Percentiles rank a stretch among this genome's conserved stretches.
phyloP scores from a whole-genome alignment of 139 green algal genomes.

The Zygnema cylindricum region DNA sequence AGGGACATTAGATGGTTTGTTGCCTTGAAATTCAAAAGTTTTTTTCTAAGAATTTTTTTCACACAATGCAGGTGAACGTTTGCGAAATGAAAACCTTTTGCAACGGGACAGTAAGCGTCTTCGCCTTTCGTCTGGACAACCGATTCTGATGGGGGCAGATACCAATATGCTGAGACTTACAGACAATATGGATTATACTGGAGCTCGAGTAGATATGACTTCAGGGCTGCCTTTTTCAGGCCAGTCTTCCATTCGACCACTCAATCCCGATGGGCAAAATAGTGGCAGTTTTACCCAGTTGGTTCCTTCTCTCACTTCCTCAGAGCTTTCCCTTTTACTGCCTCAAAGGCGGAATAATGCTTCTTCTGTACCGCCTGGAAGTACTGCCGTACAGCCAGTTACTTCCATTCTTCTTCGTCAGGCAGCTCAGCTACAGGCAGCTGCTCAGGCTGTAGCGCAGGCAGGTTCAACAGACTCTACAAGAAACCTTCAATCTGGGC shows the following conservation, averaged over 20 bases:
- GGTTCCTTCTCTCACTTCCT: background rate
- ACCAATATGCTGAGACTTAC: background rate
- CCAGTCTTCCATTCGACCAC: background rate
- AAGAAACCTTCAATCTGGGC: background rate
- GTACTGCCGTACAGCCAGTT: background rate
- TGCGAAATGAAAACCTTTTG: no score
- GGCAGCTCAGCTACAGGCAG: conserved; percentile 9
- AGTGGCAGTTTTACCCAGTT: background rate
- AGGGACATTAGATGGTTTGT: no score
- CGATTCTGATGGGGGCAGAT: background rate
- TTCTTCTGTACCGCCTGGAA: background rate
- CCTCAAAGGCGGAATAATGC: no score
- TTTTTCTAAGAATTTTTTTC: no score
- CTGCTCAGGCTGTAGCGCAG: conserved; percentile 2
- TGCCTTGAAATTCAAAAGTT: no score
- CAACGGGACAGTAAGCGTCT: background rate
- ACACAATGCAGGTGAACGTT: no score
- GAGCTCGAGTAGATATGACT: background rate
- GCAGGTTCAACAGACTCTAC: background rate
- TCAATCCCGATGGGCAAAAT: background rate
- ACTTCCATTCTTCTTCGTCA: conserved; percentile 13
- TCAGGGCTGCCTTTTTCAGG: background rate
- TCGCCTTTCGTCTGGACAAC: background rate
- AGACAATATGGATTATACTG: background rate
- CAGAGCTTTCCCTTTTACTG: conserved; percentile 1